Percentiles rank a stretch among this genome's conserved stretches.
phyloP scores from a whole-genome alignment of 768 basidiomycete genomes.

The Tylopilus sp. region DNA sequence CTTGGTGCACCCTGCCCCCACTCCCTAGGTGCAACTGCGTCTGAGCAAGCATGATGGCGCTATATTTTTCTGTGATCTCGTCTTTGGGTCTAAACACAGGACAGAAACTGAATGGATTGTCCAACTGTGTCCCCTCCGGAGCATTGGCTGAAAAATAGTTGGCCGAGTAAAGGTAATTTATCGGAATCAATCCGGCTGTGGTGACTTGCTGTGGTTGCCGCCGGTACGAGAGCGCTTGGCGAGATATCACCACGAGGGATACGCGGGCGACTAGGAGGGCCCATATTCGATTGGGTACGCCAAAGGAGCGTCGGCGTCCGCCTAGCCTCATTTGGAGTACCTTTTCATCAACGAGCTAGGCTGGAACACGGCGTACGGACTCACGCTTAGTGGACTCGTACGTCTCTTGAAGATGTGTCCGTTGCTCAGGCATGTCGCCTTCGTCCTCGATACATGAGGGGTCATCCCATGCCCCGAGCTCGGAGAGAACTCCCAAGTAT shows the following conservation, averaged over 20 bases:
- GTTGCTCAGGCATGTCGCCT: too few species aligned
- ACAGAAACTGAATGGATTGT: slow-evolving; percentile 86
- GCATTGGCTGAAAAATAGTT: slow-evolving; percentile 23
- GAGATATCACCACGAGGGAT: slow-evolving; percentile 53
- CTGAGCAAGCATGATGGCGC: slow-evolving; percentile 67
- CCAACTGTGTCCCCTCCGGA: slow-evolving; percentile 31
- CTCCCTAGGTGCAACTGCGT: slow-evolving; percentile 77
- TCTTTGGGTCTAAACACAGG: slow-evolving; percentile 85
- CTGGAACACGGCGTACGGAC: too few species aligned
- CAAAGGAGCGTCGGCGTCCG: slow-evolving; percentile 55
- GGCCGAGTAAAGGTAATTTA: slow-evolving; percentile 77
- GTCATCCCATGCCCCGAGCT: too few species aligned
- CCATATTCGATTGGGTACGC: slow-evolving; percentile 70
- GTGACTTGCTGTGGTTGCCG: slow-evolving; percentile 21
- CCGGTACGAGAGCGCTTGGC: slow-evolving; percentile 45
- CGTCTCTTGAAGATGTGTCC: too few species aligned
- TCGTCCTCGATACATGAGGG: too few species aligned
- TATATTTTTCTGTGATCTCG: slow-evolving; percentile 73
- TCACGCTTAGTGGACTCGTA: too few species aligned
- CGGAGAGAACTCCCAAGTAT: too few species aligned
- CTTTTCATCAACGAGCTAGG: too few species aligned
- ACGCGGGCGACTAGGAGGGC: slow-evolving; percentile 54
- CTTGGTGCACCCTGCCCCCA: slow-evolving; percentile 75
- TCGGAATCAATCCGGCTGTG: slow-evolving; percentile 54
- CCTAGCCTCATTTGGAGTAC: too few species aligned